Base-by-base conservation (phyloP, 306 rosid genomes). In the Quillaja saponaria region DNA sequence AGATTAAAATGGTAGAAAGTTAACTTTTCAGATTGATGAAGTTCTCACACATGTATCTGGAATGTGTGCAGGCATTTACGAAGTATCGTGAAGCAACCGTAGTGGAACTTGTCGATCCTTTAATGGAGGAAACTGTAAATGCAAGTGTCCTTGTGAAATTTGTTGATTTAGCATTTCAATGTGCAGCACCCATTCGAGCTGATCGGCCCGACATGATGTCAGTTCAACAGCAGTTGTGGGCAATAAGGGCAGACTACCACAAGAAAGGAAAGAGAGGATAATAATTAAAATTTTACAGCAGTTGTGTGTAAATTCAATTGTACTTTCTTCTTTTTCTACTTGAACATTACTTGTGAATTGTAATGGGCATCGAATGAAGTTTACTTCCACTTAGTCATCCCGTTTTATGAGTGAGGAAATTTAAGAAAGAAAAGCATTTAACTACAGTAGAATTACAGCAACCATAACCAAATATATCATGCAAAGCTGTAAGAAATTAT, bases 181-280 rank as follows among this genome's bases (percentile, higher is more conserved):
- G 97, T 56, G 99, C 95, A 45, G 95, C 97, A 5, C 99, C 99
- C 0, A 15, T 81, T 21, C 81, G 99, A 59, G 21, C 79, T 5
- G 91, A 87, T 55, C 75, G 97, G 45, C 99, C 99, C 1, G 91
- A 85, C 78, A 92, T 92, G 99, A 89, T 89, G 73, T 13, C 78
- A 5, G 97, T 83, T 56, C 86, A 90, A 31, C 89, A 92, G 87
- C 89, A 85, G 74, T 50, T 92, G 63, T 92, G 99, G 99, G 63
- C 89, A 31, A 81, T 89, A 69, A 83, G 99, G 59, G 95, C 96
- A 48, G 87, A 81, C 45, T 89, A 92, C 71, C 56, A 84, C 42
- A 90, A 69, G 69, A 81, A 84, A 61, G 54, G 69, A 52, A 82
- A 68, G 57, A 88, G 71, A 70, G 75, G 69, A 25, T 85, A 68